Percentiles rank a stretch among this genome's conserved stretches.
phyloP scores from a whole-genome alignment of 805 yeast genomes.

The Lachancea nothofagi region DNA sequence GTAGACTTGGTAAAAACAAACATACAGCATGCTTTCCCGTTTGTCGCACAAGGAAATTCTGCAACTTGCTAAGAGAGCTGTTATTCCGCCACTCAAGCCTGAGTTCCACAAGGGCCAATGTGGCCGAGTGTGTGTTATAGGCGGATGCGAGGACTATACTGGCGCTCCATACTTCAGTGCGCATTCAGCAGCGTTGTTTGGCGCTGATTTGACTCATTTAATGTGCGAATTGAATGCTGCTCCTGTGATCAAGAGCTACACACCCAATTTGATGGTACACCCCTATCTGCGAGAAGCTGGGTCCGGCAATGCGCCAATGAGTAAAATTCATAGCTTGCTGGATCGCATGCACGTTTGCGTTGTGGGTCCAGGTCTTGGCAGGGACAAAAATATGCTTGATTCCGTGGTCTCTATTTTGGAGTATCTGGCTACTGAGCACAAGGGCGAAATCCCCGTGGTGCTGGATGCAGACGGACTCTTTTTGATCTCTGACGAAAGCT shows the following conservation, averaged over 20 bases:
- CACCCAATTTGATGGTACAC: conserved; percentile 95
- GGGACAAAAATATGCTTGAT: conserved; percentile 64
- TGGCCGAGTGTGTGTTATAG: conserved; percentile 80
- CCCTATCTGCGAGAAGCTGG: conserved; percentile 63
- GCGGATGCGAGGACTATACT: conserved; percentile 93
- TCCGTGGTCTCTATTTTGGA: conserved; percentile 53
- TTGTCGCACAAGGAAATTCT: conserved; percentile 40
- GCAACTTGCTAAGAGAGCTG: conserved; percentile 39
- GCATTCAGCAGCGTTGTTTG: conserved; percentile 75
- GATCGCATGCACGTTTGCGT: conserved; percentile 74
- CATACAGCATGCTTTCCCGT: conserved; percentile 5
- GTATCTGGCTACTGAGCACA: conserved; percentile 40
- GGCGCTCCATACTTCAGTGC: conserved; percentile 95
- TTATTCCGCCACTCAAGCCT: conserved; percentile 74
- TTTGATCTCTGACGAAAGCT: conserved; percentile 48
- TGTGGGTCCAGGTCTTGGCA: conserved; percentile 91
- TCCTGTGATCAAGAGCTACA: conserved; percentile 73
- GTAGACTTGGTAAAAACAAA: too few species aligned
- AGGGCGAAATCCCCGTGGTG: conserved; percentile 60
- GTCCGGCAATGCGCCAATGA: conserved; percentile 39
- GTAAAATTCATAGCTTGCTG: conserved; percentile 51
- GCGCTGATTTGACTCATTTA: conserved; percentile 85
- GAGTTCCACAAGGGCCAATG: conserved; percentile 83
- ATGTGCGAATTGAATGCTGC: conserved; percentile 82
- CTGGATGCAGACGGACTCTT: conserved; percentile 88